These are phyloP conservation scores for Omphalotus olearius DNA, from an alignment of 1,284 basidiomycete genomes.

Conservation along the genomic window DNA sequence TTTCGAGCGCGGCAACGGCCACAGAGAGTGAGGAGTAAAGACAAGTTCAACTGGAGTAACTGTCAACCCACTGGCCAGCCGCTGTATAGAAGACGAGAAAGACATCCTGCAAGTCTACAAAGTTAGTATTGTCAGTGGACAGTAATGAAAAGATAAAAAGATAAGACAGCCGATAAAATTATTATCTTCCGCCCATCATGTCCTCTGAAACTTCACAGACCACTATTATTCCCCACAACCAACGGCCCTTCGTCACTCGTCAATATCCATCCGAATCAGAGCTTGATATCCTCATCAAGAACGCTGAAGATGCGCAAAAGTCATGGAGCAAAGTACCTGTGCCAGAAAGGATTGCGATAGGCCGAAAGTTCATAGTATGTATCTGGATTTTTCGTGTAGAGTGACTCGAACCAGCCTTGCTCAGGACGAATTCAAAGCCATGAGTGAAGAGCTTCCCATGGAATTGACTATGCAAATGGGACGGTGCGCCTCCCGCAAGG, in stretches of 20 bases:
- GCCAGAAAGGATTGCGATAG: slow-evolving; percentile 69
- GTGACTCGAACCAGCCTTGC: not conserved
- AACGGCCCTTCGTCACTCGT: slow-evolving; percentile 53
- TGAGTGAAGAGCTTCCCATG: slow-evolving; percentile 63
- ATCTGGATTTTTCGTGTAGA: not conserved
- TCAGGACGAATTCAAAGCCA: slow-evolving; percentile 73
- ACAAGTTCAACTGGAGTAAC: slow-evolving; percentile 46
- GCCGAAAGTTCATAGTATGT: slow-evolving; percentile 70
- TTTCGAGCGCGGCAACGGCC: slow-evolving; percentile 41
- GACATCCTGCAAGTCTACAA: not conserved
- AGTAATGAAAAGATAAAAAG: too few relatives aligned
- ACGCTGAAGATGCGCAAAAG: slow-evolving; percentile 66
- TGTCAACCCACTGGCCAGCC: slow-evolving; percentile 42
- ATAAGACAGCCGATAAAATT: too few relatives aligned
- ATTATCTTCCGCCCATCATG: not conserved
- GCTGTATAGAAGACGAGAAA: slow-evolving; percentile 27
- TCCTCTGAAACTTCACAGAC: slow-evolving; percentile 39
- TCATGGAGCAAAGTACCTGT: slow-evolving; percentile 69
- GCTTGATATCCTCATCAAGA: slow-evolving; percentile 56
- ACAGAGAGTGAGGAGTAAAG: slow-evolving; percentile 46
- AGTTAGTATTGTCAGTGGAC: too few relatives aligned
- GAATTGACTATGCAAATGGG: slow-evolving; percentile 84
- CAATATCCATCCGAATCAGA: slow-evolving; percentile 52
- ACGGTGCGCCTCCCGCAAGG: slow-evolving; percentile 39
- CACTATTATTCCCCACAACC: slow-evolving; percentile 67